Conservation (phyloP, 2,329 filamentous ascomycete species). For the Xylaria polymorpha region DNA sequence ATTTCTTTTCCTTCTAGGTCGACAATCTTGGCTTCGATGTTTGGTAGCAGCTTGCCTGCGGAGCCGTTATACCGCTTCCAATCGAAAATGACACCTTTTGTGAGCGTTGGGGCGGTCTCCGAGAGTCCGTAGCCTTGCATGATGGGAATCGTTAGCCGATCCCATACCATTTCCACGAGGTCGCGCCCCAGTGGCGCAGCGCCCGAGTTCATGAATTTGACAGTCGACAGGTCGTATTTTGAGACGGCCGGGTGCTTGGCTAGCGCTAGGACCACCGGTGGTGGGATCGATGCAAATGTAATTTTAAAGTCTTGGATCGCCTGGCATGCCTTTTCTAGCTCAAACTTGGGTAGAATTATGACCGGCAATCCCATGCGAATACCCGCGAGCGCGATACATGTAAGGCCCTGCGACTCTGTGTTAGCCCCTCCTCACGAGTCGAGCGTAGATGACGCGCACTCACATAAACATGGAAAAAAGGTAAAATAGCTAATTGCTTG, state of each 20-base stretch:
- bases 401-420: conserved; percentile 64
- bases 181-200: conserved; percentile 87
- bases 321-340: conserved; percentile 80
- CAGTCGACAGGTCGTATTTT: conserved; percentile 81
- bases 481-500: conserved; percentile 80
- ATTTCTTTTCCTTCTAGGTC: conserved; percentile 68
- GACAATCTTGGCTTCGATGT: conserved; percentile 85
- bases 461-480: conserved; percentile 93
- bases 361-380: conserved; percentile 74
- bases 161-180: conserved; percentile 79
- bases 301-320: conserved; percentile 80
- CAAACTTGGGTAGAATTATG: conserved; percentile 82
- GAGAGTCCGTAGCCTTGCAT: conserved; percentile 95
- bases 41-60: conserved; percentile 81
- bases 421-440: conserved; percentile 3
- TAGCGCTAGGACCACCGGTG: conserved; percentile 83
- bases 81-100: conserved; percentile 77
- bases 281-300: conserved; percentile 84
- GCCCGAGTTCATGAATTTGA: conserved; percentile 88
- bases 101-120: conserved; percentile 85
- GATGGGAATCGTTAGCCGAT: conserved; percentile 78
- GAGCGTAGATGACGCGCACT: conserved; percentile 44
- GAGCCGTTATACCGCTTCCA: conserved; percentile 83
- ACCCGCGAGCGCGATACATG: conserved; percentile 75
- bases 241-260: conserved; percentile 81